Evolutionary conservation across 352 stramenopile species (phyloP), one percentile per base, ranked within the genome.

Genomic region (Pythium scleroteichum): DNA sequence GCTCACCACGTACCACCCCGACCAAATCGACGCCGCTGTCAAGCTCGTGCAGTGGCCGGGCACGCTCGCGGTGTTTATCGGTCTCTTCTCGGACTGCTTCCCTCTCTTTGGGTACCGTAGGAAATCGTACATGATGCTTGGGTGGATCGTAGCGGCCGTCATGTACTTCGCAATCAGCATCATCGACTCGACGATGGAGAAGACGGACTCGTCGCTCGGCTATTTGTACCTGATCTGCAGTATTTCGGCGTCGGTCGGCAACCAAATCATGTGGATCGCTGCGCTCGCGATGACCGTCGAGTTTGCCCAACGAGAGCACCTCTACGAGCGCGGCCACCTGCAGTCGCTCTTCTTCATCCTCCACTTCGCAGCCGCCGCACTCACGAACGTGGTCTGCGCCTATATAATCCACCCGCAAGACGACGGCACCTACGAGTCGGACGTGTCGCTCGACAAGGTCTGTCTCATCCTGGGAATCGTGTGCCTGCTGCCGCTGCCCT

Each of bases 61-160:
- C 13, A 76, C 76, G 0, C 76, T 95, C 26, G 88, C 90, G 2
- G 78, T 97, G 7, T 67, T 96, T n/a, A 74, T 95, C 47, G 90
- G 89, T 23, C 77, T 97, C 24, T 51, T 94, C 17, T 91, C 75
- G n/a, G 90, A 97, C 66, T 90, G 72, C 38, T 70, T 88, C 16
- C 82, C 90, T 14, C 74, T 97, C 22, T 79, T 74, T 40, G 85
- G 88, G 12, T 89, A 82, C 33, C 85, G 83, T 19, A 72, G 89
- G n/a, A 96, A 96, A 59, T 75, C 87, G 2, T 97, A 96, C 71
- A 90, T 97, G 57, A 68, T 86, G 2, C 49, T 93, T n/a, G 89
- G 89, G 9, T 92, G 78, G 77, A 45, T 74, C 23, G 38, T 76
- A 8, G 68, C 64, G 27, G 57, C 66, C 14, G 1, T 77, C 29